Conservation (phyloP, 441 rosid genomes). For the Metrosideros polymorpha region DNA sequence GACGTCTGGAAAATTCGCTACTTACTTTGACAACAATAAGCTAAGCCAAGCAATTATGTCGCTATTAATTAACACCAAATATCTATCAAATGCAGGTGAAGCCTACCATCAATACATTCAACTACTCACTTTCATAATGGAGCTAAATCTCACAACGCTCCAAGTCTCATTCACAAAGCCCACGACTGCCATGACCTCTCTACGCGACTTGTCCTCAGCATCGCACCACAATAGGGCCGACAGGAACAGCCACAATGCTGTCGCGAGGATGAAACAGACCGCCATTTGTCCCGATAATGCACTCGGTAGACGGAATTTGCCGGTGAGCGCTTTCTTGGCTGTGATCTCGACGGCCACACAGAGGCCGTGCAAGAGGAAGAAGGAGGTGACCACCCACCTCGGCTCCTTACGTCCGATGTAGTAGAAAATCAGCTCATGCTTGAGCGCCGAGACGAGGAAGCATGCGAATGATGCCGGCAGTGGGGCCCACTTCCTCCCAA, state of each 20-base stretch:
- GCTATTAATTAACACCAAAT: neutral
- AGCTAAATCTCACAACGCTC: neutral
- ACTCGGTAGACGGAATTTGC: neutral
- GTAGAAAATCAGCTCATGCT: constrained; percentile 25
- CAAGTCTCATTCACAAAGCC: neutral
- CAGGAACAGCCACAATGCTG: neutral
- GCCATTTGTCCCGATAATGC: neutral
- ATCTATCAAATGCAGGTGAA: neutral
- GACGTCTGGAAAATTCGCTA: neutral
- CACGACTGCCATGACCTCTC: neutral
- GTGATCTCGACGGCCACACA: constrained; percentile 13
- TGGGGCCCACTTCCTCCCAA: neutral
- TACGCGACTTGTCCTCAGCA: neutral
- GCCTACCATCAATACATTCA: neutral
- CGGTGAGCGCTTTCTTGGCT: neutral
- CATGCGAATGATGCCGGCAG: constrained; percentile 4
- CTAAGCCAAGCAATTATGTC: neutral
- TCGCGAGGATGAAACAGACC: neutral
- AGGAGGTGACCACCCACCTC: constrained; percentile 24
- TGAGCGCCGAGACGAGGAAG: constrained; percentile 18
- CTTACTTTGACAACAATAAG: neutral
- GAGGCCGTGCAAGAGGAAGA: constrained; percentile 22
- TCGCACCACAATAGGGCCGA: neutral
- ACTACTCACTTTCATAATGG: neutral
- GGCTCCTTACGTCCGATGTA: constrained; percentile 21